These are phyloP conservation scores for Millerago galiae DNA, from an alignment of 805 yeast genomes.

Conservation along the genomic window DNA sequence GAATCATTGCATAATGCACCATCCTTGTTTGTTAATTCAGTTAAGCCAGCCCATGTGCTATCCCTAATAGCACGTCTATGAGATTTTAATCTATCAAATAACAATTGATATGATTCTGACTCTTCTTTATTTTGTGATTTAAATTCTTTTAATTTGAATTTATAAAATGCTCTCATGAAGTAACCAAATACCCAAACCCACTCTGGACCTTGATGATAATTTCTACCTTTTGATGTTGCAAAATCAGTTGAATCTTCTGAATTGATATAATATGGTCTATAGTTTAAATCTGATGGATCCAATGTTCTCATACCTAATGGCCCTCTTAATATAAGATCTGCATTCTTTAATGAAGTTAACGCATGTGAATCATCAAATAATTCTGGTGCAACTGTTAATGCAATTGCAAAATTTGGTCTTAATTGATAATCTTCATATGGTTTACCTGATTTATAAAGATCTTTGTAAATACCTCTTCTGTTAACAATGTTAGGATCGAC, in stretches of 20 bases:
- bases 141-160: conserved; percentile 41
- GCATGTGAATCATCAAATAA: conserved; percentile 63
- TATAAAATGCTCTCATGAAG: conserved; percentile 70
- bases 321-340: conserved; percentile 74
- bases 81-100: conserved; percentile 54
- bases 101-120: conserved; percentile 46
- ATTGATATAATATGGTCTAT: conserved; percentile 83
- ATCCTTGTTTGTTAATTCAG: conserved; percentile 86
- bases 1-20: conserved; percentile 81
- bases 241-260: conserved; percentile 77
- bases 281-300: conserved; percentile 89
- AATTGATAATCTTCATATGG: conserved; percentile 91
- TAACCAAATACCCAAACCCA: conserved; percentile 95
- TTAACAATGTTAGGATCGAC: conserved; percentile 63
- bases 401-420: conserved; percentile 88
- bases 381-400: conserved; percentile 94
- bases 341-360: conserved; percentile 54
- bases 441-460: conserved; percentile 72
- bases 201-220: conserved; percentile 98
- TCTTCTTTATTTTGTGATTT: conserved; percentile 27
- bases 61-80: conserved; percentile 64
- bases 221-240: conserved; percentile 91
- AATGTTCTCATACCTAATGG: conserved; percentile 88
- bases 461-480: conserved; percentile 93
- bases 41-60: conserved; percentile 90